Evolutionary conservation across 345 rosid genomes (phyloP), one percentile per base, ranked within the genome.

Genomic region (Eucalyptus victrix): DNA sequence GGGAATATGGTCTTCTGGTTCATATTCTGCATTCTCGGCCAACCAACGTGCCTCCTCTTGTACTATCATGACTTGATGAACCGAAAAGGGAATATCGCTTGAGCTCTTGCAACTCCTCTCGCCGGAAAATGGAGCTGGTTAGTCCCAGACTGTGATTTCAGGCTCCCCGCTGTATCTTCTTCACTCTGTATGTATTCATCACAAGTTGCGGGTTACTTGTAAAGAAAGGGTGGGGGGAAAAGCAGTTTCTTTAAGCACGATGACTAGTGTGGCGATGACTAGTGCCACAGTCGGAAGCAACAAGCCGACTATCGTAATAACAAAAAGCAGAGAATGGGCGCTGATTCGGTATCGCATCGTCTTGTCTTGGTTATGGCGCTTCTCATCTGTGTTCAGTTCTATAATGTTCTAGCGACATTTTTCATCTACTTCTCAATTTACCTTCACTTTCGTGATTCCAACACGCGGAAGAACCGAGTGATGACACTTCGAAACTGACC

Each of bases 1-100:
- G 99, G 99, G 12, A 98, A 97, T 88, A 96, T 98, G 98, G 91
- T 96, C 86, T 98, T 98, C 95, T 98, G 99, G 99, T 95, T 94
- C 92, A 86, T 92, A 53, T 98, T 98, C 93, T 93, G 99, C 96
- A 98, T 98, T 60, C 93, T 98, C 80, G 99, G 99, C 53, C 99
- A 98, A 90, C 99, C 99, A 1, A 98, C 96, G 99, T 96, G 98
- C 88, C 93, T 95, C 80, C 99, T 98, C 89, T 93, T 98, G 51
- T 98, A 97, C 89, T 98, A 98, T 89, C 99, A 98, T 21, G 99
- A 98, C 92, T 88, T 95, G 93, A 96, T 98, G 99, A 98, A 98
- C 90, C 96, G 98, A 60, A 95, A 93, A 83, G 96, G 94, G 90
- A 85, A 87, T 17, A 87, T 89, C 14, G 87, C 90, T 86, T 88